phyloP scores from a whole-genome alignment of 108 stramenopile genomes.

The Fistulifera pelliculosa region DNA sequence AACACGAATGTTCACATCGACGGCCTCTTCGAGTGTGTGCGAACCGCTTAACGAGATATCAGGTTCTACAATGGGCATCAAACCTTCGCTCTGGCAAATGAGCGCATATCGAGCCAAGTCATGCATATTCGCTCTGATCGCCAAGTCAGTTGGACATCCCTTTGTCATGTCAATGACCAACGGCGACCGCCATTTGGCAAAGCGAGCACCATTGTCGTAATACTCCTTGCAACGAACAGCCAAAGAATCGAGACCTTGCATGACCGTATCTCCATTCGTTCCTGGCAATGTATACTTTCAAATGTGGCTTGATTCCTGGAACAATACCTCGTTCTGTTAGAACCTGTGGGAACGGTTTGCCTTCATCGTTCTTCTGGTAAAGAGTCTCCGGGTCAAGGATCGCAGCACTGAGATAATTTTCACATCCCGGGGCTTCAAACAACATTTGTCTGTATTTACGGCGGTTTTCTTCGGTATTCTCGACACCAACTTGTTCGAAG shows the following conservation, averaged over 20 bases:
- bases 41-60: slow-evolving; percentile 54
- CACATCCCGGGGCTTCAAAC: slow-evolving; percentile 56
- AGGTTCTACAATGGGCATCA: slow-evolving; percentile 94
- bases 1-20: slow-evolving; percentile 41
- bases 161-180: slow-evolving; percentile 42
- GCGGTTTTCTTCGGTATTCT: slow-evolving; percentile 81
- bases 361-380: slow-evolving; percentile 54
- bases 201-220: slow-evolving; percentile 80
- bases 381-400: slow-evolving; percentile 91
- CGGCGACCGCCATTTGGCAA: slow-evolving; percentile 85
- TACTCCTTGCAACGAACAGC: slow-evolving; percentile 77
- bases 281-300: slow-evolving; percentile 74
- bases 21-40: slow-evolving; percentile 48
- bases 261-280: slow-evolving; percentile 82
- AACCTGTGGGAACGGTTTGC: slow-evolving; percentile 74
- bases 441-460: slow-evolving; percentile 78
- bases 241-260: slow-evolving; percentile 83
- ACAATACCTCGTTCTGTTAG: slow-evolving; percentile 67
- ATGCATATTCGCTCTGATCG: slow-evolving; percentile 68
- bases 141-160: slow-evolving; percentile 69
- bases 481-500: slow-evolving; percentile 64
- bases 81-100: slow-evolving; percentile 83
- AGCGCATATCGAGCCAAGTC: slow-evolving; percentile 86
- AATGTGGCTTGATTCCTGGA: slow-evolving; percentile 78
- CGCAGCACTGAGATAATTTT: slow-evolving; percentile 75